phyloP scores from a whole-genome alignment of 306 rosid species.

The Dalbergia cultrata region DNA sequence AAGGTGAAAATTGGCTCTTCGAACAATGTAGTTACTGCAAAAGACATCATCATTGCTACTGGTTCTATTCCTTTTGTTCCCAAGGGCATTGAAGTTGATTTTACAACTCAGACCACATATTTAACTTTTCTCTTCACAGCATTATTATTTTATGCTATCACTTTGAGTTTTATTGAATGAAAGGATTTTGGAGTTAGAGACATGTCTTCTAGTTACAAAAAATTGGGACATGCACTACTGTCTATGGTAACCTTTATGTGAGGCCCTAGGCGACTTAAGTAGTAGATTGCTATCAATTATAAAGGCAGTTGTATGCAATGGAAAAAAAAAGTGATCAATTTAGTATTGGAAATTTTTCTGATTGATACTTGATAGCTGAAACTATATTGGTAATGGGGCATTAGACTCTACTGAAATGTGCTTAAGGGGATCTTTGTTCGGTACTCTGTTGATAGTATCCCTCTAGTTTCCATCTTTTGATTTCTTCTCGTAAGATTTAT shows the following conservation, averaged over 20 bases:
- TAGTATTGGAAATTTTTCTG: constrained; percentile 8
- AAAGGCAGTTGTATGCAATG: not conserved
- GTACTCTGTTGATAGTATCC: too few relatives aligned
- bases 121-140: constrained; percentile 27
- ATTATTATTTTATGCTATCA: too few relatives aligned
- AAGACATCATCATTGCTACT: constrained; percentile 82
- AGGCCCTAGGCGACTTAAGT: not conserved
- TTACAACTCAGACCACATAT: constrained; percentile 47
- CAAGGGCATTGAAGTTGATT: constrained; percentile 90
- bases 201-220: not conserved
- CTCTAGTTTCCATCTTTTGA: not conserved
- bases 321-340: constrained; percentile 11
- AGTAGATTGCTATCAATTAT: not conserved
- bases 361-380: not conserved
- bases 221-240: not conserved
- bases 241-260: too few relatives aligned
- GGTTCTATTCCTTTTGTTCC: constrained; percentile 93
- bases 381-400: not conserved
- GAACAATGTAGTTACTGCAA: constrained; percentile 71
- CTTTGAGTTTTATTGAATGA: constrained; percentile 9
- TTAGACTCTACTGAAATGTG: too few relatives aligned
- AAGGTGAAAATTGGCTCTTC: too few relatives aligned
- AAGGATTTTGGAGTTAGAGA: not conserved
- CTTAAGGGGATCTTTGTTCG: constrained; percentile 22
- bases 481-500: not conserved